Evolutionary conservation across 2,329 filamentous ascomycete species (phyloP).

Genomic region (Ceratocystis diversiconidia): DNA sequence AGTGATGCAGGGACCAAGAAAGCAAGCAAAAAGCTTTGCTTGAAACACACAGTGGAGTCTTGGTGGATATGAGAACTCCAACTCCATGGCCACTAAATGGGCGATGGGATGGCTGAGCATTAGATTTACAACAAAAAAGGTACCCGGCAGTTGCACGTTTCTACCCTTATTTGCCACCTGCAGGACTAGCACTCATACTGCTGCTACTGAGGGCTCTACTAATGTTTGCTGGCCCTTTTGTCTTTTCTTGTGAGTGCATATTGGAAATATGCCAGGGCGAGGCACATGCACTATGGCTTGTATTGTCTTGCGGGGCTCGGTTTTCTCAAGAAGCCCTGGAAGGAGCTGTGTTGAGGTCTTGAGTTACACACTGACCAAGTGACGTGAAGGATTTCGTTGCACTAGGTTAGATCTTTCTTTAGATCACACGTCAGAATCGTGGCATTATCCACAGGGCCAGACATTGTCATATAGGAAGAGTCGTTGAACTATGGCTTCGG

Average conservation of each 20-base stretch:
- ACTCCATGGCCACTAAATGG: too few species aligned
- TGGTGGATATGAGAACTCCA: too few species aligned
- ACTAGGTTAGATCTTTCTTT: neutral
- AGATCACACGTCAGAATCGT: neutral
- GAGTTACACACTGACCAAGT: conserved; percentile 2
- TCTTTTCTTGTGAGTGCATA: too few species aligned
- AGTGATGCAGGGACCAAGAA: neutral
- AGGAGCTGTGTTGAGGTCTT: neutral
- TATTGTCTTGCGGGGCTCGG: neutral
- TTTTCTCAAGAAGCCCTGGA: neutral
- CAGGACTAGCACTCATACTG: too few species aligned
- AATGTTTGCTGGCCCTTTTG: too few species aligned
- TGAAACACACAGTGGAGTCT: neutral
- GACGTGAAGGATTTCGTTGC: neutral
- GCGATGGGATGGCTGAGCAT: too few species aligned
- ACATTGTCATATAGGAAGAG: neutral
- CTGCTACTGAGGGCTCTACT: too few species aligned
- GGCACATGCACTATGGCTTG: too few species aligned
- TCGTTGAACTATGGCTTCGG: neutral
- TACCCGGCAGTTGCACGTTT: too few species aligned
- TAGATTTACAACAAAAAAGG: too few species aligned
- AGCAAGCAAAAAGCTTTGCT: neutral
- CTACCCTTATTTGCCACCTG: too few species aligned
- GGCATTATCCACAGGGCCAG: neutral
- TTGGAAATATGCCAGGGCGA: too few species aligned